A percentile compares a stretch with the other conserved stretches of the same genome.
Evolutionary conservation across 1,284 basidiomycete genomes (phyloP).

Genomic region (Malassezia vespertilionis): DNA sequence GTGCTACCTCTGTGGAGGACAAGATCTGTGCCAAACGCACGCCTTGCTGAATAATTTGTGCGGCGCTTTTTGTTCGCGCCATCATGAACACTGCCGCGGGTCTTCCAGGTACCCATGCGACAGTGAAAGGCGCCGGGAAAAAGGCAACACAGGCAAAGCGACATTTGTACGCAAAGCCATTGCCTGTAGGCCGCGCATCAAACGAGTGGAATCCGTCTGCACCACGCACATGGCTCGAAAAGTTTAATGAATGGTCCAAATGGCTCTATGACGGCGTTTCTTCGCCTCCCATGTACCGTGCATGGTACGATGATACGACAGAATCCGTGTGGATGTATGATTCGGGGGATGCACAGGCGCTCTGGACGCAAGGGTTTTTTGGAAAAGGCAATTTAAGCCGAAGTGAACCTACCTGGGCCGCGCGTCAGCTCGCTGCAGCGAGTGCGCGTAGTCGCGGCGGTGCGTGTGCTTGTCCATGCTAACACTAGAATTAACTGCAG

Average conservation of each 20-base stretch:
- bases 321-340: constrained; percentile 34
- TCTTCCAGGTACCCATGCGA: too few species aligned
- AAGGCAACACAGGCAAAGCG: constrained; percentile 29
- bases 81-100: too few species aligned
- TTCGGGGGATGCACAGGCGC: constrained; percentile 45
- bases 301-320: constrained; percentile 23
- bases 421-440: constrained; percentile 46
- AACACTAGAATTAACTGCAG: constrained; percentile 29
- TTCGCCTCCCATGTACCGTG: constrained; percentile 16
- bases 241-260: constrained; percentile 9
- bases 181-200: constrained; percentile 18
- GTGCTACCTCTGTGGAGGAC: too few species aligned
- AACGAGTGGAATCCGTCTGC: background rate
- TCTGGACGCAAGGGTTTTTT: constrained; percentile 90
- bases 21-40: too few species aligned
- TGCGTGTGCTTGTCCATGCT: background rate
- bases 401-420: constrained; percentile 81
- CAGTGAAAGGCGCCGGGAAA: constrained; percentile 28
- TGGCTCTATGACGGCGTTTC: constrained; percentile 1
- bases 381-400: constrained; percentile 87
- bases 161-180: constrained; percentile 27
- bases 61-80: too few species aligned
- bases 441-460: constrained; percentile 50
- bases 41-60: too few species aligned
- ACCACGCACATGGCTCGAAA: constrained; percentile 9